Percentiles rank a stretch among this genome's conserved stretches.
phyloP scores from a whole-genome alignment of 2,329 filamentous ascomycete genomes.

The Xylariaceae sp. region DNA sequence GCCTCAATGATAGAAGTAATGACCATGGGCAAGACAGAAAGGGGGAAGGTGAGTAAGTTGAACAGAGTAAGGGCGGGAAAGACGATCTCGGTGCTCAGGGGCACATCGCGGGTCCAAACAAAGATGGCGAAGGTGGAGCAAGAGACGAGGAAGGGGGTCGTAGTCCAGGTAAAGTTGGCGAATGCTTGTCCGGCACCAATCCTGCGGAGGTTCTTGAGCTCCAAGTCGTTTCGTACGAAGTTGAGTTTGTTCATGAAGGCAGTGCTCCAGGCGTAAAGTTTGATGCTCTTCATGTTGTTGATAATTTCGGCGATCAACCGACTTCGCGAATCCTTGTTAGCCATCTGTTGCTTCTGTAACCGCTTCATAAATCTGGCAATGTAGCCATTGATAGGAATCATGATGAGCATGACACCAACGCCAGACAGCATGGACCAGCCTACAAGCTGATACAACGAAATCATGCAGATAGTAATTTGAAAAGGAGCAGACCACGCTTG shows the following conservation, averaged over 20 bases:
- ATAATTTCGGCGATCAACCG: constrained; percentile 94
- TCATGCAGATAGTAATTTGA: constrained; percentile 92
- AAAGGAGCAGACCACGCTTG: constrained; percentile 96
- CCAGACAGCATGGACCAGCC: constrained; percentile 94
- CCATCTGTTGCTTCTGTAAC: constrained; percentile 95
- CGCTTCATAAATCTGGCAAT: constrained; percentile 92
- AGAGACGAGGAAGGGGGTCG: constrained; percentile 93
- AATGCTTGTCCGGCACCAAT: constrained; percentile 92
- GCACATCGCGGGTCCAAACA: constrained; percentile 73
- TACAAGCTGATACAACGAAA: constrained; percentile 91
- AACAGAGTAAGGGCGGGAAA: constrained; percentile 89
- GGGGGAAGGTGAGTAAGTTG: constrained; percentile 91
- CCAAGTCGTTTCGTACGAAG: constrained; percentile 89
- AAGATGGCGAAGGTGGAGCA: constrained; percentile 96
- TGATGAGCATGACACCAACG: constrained; percentile 89
- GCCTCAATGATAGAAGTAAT: constrained; percentile 96
- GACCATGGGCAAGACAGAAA: constrained; percentile 93
- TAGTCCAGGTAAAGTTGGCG: constrained; percentile 97
- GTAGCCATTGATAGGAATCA: constrained; percentile 93
- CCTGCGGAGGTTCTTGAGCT: constrained; percentile 90
- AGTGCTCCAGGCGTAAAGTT: constrained; percentile 94
- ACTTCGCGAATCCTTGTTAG: constrained; percentile 93
- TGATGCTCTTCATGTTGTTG: constrained; percentile 99
- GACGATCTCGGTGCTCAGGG: constrained; percentile 88
- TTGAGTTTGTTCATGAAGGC: constrained; percentile 98